A percentile compares a stretch with the other conserved stretches of the same genome.
These are phyloP conservation scores for Graphilbum fragrans DNA, from an alignment of 2,329 filamentous ascomycete species.

Conservation along the genomic window DNA sequence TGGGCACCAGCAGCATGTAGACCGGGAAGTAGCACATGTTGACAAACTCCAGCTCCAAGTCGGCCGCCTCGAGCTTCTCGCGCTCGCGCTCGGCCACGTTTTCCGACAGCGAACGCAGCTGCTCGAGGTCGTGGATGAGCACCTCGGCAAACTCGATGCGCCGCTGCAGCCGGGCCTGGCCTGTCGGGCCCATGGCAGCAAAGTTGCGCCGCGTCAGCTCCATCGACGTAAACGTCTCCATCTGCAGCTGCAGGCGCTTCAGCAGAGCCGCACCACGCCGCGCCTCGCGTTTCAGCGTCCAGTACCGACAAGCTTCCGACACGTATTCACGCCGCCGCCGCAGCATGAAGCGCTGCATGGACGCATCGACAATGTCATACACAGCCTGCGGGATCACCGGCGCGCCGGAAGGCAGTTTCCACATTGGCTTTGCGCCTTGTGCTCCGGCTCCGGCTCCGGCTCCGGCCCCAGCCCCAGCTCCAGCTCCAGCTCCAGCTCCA, in stretches of 20 bases:
- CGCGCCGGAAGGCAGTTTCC: slow-evolving; percentile 89
- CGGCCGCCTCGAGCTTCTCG: slow-evolving; percentile 63
- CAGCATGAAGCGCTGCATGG: slow-evolving; percentile 66
- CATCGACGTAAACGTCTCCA: slow-evolving; percentile 95
- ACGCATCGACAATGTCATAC: slow-evolving; percentile 73
- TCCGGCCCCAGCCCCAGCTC: neutral
- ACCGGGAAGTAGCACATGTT: slow-evolving; percentile 90
- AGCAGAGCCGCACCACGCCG: slow-evolving; percentile 81
- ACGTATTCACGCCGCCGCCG: slow-evolving; percentile 86
- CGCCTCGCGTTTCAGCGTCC: slow-evolving; percentile 92
- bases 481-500: neutral
- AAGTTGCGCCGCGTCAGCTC: slow-evolving; percentile 93
- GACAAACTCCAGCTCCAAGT: slow-evolving; percentile 66
- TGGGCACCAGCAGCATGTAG: slow-evolving; percentile 59
- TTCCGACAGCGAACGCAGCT: slow-evolving; percentile 58
- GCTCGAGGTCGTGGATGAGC: slow-evolving; percentile 64
- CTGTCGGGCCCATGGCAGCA: slow-evolving; percentile 81
- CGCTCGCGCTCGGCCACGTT: slow-evolving; percentile 64
- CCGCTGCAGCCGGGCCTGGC: slow-evolving; percentile 62
- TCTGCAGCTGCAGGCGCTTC: slow-evolving; percentile 84
- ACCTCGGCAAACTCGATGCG: slow-evolving; percentile 80
- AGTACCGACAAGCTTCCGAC: slow-evolving; percentile 89
- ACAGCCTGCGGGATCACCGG: slow-evolving; percentile 87
- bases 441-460: neutral
- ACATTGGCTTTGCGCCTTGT: slow-evolving; percentile 55